Evolutionary conservation across 495 filamentous ascomycete species (phyloP), one percentile per base, ranked within the genome.

Genomic region (Annulohypoxylon nitens): DNA sequence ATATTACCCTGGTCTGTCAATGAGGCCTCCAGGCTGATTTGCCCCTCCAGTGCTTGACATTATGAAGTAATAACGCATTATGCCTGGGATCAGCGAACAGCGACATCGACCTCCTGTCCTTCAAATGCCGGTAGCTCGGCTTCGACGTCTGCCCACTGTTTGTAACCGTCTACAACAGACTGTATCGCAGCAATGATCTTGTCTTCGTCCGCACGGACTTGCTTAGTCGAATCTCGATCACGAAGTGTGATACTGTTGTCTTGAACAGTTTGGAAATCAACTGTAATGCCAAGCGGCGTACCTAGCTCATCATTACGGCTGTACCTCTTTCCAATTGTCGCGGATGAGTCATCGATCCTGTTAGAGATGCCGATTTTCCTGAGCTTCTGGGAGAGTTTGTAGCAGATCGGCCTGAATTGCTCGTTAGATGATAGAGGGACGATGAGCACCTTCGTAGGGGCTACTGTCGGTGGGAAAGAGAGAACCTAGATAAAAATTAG

Each of bases 371-470:
- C 89, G 3, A 86, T 77, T 33, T 83, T 83, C 43, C 90, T 84
- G 18, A 93, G 88, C 71, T 86, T 87, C 72, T 87, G 82, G 8
- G 86, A 86, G 30, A 94, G 80, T 33, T 84, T 76, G 20, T 83
- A 79, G 57, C 91, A 78, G 10, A 87, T 79, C 2, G 91, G 88
- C 50, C 80, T 81, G 78, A 94, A 94, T 54, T 83, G 83, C 39
- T 84, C 74, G 76, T 92, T 87, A 12, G 80, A 81, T 36, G 90
- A 92, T 25, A 94, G 84, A 12, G 92, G 91, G 2, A 93, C 91
- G 53, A 94, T 86, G 58, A 94, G 87, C 53, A 93, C 89, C 81
- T 93, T 94, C 20, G 90, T 93, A 0, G 92, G 92, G 6, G 92
- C 91, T 26, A 93, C 84, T 2, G 83, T 83, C 1, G 91, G 91